Evolutionary conservation across 1,139 yeast genomes (phyloP), one percentile per base, ranked within the genome.

Genomic region (Saccharomyces hybrid): DNA sequence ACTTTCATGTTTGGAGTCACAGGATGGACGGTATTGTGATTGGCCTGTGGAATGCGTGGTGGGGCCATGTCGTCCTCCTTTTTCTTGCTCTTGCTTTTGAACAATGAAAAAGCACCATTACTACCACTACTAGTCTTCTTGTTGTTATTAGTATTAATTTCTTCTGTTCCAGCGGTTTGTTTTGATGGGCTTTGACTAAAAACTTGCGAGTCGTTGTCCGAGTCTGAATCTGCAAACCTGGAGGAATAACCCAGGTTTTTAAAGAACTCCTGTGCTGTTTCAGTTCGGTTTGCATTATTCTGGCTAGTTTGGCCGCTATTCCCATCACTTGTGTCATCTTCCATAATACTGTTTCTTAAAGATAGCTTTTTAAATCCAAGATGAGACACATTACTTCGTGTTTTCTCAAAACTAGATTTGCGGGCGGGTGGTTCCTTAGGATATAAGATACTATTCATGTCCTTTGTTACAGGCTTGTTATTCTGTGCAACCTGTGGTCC

Each of bases 191-290:
- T 55, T n/a, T 44, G 57, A 57, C 32, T 32, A 59, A 49, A 27
- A 47, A 44, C 59, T 61, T 25, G 59, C 66, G 49, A 55, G 55
- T 76, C 79, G 5, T 70, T 70, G 49, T 81, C 85, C 6, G 85
- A 81, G 64, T 81, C 84, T 7, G 86, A 81, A 64, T 83, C 86
- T 5, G 72, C 73, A 56, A 81, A 77, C 60, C 87, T 73, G 0
- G 88, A 82, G 28, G 44, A 20, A 13, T 38, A 13, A 11, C 44
- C 44, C 44, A 38, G 11, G 2, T 20, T 9, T 20, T 38, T 38
- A 9, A 38, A 38, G 11, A 38, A 38, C 44, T 53, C 54, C 49
- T 47, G 8, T 47, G 51, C 13, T 47, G 47, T 7, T 44, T 48
- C 42, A 49, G 61, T 20, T 26, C 48, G 49, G 58, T 59, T 20